Evolutionary conservation across 345 rosid genomes (phyloP).

Genomic region (thale cress (Arabidopsis thaliana)): TAIR10.1 NC_003071.7:14295501-14296000

Average conservation of each 20-base stretch:
- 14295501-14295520: too few species aligned
- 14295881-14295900: conserved; percentile 35
- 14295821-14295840: conserved; percentile 27
- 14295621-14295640: neutral
- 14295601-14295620: neutral
- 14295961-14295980: neutral
- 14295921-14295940: conserved; percentile 14
- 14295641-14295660: neutral
- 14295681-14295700: neutral
- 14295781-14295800: conserved; percentile 2
- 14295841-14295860: conserved; percentile 25
- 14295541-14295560: too few species aligned
- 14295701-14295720: neutral
- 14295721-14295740: neutral
- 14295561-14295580: too few species aligned
- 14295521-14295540: too few species aligned
- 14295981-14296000: neutral
- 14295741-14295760: neutral
- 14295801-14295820: neutral
- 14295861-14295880: conserved; percentile 31
- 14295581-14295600: neutral
- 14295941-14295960: neutral
- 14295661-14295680: neutral
- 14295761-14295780: too few species aligned
- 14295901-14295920: conserved; percentile 30